Base-by-base conservation (phyloP, 331 rosid species). In the Malus hybrid region DNA sequence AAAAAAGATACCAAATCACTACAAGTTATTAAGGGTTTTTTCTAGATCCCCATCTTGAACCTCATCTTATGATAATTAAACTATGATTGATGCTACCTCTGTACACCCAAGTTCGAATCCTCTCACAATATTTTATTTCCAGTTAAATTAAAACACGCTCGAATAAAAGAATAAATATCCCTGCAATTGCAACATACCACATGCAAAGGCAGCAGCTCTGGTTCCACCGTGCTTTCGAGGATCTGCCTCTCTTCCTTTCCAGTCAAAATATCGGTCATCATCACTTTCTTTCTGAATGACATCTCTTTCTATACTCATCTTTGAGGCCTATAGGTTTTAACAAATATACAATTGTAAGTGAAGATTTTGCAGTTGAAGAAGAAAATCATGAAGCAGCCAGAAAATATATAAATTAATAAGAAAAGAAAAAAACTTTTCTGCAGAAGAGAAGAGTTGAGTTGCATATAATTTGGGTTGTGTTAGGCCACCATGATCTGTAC, bases 141-240 rank as follows among this genome's bases (percentile, higher is more conserved):
- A 15, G 10, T 52, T 52, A 52, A 52, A 52, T 52, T 52, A 52
- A 52, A 52, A 16, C 18, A 52, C 57, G 4, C 10, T 16, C 20
- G 57, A 16, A 52, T 52, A 16, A 52, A 14, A 57, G 9, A 1
- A n/a, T 0, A 57, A 10, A 52, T 6, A 52, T 52, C 57, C 57
- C 20, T 6, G 57, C 57, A 52, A 19, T 48, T 39, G 67, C 22
- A 50, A 36, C 65, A 65, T 60, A 82, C 86, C 83, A 74, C 86
- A 80, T 60, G 76, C 80, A 80, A 82, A 1, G 70, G 67, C 70
- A 67, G 80, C 80, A 57, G 83, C 81, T 78, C 50, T 83, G 65
- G 48, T 27, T 57, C 85, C 85, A 39, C 87, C 87, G 65, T 86
- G 82, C 50, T 48, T 72, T 32, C 18, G 28, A 6, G 70, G 80